These are phyloP conservation scores for Neoboletus subvelutipes DNA, from an alignment of 768 basidiomycete genomes.

Conservation along the genomic window DNA sequence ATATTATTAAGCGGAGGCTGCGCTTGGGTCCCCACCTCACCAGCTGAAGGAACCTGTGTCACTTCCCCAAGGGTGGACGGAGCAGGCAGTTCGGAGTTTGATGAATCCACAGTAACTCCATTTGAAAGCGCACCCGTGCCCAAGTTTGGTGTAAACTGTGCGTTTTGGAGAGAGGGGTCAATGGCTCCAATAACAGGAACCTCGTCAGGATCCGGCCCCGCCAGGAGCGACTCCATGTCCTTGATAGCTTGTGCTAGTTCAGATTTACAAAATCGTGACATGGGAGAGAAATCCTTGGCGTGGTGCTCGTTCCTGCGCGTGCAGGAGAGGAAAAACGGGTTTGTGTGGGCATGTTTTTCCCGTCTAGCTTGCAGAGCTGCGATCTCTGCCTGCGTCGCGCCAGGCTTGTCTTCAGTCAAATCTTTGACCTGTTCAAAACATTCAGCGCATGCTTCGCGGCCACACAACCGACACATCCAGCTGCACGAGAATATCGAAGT, in stretches of 20 bases:
- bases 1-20: conserved; percentile 9
- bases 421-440: conserved; percentile 73
- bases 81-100: conserved; percentile 1
- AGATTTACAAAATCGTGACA: conserved; percentile 67
- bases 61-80: conserved; percentile 13
- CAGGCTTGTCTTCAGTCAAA: conserved; percentile 53
- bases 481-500: conserved; percentile 88
- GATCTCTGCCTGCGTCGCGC: conserved; percentile 47
- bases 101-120: conserved; percentile 11
- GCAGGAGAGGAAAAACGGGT: conserved; percentile 75
- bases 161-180: conserved; percentile 30
- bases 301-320: conserved; percentile 70
- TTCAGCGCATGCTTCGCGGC: conserved; percentile 84
- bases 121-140: conserved; percentile 2
- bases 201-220: conserved; percentile 31
- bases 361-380: conserved; percentile 49
- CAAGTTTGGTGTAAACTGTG: conserved; percentile 4
- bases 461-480: conserved; percentile 91
- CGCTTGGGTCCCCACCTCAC: background rate
- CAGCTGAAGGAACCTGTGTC: background rate
- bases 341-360: conserved; percentile 61
- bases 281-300: conserved; percentile 68
- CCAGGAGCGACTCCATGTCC: conserved; percentile 63
- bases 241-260: conserved; percentile 66
- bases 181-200: conserved; percentile 24